phyloP scores from a whole-genome alignment of 208 protist genomes.

The Trypanosoma rangeli region DNA sequence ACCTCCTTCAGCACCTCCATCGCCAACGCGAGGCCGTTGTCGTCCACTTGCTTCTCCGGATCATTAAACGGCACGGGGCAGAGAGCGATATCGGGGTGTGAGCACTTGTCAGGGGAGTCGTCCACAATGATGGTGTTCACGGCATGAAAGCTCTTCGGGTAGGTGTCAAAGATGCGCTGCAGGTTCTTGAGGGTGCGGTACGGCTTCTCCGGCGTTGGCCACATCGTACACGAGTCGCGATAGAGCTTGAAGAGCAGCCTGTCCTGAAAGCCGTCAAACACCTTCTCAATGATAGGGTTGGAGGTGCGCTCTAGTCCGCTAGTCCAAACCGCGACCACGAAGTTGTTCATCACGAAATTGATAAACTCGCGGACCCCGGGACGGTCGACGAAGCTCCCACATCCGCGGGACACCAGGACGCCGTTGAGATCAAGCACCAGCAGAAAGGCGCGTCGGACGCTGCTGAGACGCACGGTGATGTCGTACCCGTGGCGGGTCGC shows the following conservation, averaged over 20 bases:
- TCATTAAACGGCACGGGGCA: conserved; percentile 86
- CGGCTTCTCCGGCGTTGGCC: conserved; percentile 59
- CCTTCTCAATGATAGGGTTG: conserved; percentile 80
- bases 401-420: conserved; percentile 78
- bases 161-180: conserved; percentile 78
- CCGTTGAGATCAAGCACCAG: conserved; percentile 90
- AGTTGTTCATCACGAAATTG: conserved; percentile 84
- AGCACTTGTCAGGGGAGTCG: conserved; percentile 89
- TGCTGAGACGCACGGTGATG: conserved; percentile 49
- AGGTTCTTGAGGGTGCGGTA: conserved; percentile 89
- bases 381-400: conserved; percentile 65
- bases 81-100: conserved; percentile 87
- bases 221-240: conserved; percentile 61
- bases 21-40: conserved; percentile 61
- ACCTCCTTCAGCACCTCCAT: conserved; percentile 80
- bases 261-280: conserved; percentile 80
- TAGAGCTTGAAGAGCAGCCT: conserved; percentile 83
- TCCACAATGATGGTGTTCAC: conserved; percentile 93
- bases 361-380: conserved; percentile 80
- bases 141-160: conserved; percentile 82
- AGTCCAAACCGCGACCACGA: conserved; percentile 91
- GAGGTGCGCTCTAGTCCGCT: conserved; percentile 85
- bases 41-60: conserved; percentile 48
- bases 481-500: conserved; percentile 85
- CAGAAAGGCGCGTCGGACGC: conserved; percentile 78